Evolutionary conservation across 495 filamentous ascomycete genomes (phyloP).

Genomic region (Aspergillus ostianus): DNA sequence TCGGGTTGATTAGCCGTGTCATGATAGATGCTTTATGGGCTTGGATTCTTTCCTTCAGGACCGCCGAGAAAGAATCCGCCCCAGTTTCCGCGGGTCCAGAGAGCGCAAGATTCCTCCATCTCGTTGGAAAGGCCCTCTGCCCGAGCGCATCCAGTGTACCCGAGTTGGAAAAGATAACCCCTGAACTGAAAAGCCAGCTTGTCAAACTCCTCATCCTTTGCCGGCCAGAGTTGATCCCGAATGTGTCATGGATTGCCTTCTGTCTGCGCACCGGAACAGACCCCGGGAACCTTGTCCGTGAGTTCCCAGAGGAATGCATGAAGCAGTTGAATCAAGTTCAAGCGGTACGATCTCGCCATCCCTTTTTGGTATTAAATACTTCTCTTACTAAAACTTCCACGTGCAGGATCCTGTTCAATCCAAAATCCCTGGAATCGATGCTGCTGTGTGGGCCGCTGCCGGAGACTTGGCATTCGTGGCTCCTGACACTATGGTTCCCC

Average conservation of each 20-base stretch:
- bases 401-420: slow-evolving; percentile 38
- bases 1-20: slow-evolving; percentile 52
- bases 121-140: slow-evolving; percentile 72
- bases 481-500: slow-evolving; percentile 74
- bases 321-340: slow-evolving; percentile 40
- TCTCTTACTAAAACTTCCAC: slow-evolving; percentile 1
- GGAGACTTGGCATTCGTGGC: slow-evolving; percentile 93
- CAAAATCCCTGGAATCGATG: slow-evolving; percentile 46
- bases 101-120: slow-evolving; percentile 47
- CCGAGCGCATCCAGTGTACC: slow-evolving; percentile 42
- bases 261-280: slow-evolving; percentile 77
- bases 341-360: slow-evolving; percentile 13
- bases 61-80: slow-evolving; percentile 73
- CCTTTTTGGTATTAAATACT: not conserved
- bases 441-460: slow-evolving; percentile 74
- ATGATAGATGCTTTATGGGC: slow-evolving; percentile 76
- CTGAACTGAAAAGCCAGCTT: slow-evolving; percentile 59
- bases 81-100: slow-evolving; percentile 67
- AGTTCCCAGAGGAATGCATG: slow-evolving; percentile 48
- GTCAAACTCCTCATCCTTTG: slow-evolving; percentile 75
- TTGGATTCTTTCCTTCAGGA: slow-evolving; percentile 67
- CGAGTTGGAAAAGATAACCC: slow-evolving; percentile 34
- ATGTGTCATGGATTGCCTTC: slow-evolving; percentile 80
- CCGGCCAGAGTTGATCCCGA: slow-evolving; percentile 72
- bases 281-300: slow-evolving; percentile 70